Conservation (phyloP, 768 basidiomycete species). For the Boletus sp. region DNA sequence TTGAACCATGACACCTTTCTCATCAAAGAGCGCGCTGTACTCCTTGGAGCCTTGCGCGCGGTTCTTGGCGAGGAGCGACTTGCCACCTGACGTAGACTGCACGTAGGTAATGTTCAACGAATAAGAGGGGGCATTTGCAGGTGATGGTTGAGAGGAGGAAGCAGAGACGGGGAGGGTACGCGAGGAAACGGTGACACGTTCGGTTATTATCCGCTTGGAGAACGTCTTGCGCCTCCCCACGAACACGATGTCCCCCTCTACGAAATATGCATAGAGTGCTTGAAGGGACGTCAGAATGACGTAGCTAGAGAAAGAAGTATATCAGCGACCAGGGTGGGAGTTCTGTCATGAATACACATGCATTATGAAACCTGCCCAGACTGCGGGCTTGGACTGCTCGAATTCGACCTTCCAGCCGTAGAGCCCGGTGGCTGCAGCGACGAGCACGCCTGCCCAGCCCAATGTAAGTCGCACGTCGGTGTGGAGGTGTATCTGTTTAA, state of each 20-base stretch:
- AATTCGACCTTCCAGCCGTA: slow-evolving; percentile 91
- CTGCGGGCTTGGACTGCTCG: slow-evolving; percentile 78
- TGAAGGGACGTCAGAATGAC: slow-evolving; percentile 67
- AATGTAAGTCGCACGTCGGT: slow-evolving; percentile 85
- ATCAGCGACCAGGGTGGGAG: slow-evolving; percentile 6
- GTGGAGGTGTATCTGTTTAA: slow-evolving; percentile 83
- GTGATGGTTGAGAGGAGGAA: slow-evolving; percentile 17
- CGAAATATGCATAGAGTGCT: slow-evolving; percentile 79
- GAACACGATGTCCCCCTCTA: slow-evolving; percentile 84
- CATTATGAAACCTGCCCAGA: slow-evolving; percentile 78
- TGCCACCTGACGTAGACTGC: slow-evolving; percentile 81
- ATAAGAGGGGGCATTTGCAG: slow-evolving; percentile 62
- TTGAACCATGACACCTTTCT: slow-evolving; percentile 74
- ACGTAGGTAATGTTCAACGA: slow-evolving; percentile 65
- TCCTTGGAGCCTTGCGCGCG: slow-evolving; percentile 54
- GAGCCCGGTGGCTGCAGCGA: slow-evolving; percentile 77
- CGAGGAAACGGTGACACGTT: slow-evolving; percentile 79
- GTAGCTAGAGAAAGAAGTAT: slow-evolving; percentile 51
- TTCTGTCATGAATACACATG: slow-evolving; percentile 40
- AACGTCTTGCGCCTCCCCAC: slow-evolving; percentile 89
- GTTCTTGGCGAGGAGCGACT: slow-evolving; percentile 75
- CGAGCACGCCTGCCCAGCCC: slow-evolving; percentile 83
- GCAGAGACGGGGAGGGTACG: slow-evolving; percentile 50
- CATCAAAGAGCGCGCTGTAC: slow-evolving; percentile 80
- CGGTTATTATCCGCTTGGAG: slow-evolving; percentile 90